Evolutionary conservation across 2,329 filamentous ascomycete genomes (phyloP).

Genomic region (Colletotrichum endophyticum): DNA sequence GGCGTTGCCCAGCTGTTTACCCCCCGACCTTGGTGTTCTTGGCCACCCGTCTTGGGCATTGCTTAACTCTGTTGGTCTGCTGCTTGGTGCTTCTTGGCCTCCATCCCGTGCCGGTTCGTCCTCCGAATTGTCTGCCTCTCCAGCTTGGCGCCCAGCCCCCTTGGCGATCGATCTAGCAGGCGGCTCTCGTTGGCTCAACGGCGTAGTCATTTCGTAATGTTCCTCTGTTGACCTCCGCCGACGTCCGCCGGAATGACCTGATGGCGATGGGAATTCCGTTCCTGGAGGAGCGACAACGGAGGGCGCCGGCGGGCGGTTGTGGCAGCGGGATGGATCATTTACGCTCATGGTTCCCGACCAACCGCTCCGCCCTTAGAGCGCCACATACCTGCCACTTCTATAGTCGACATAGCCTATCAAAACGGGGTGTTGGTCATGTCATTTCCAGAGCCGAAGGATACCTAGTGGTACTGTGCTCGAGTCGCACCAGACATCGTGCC

Average conservation of each 20-base stretch:
- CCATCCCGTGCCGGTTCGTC: background rate
- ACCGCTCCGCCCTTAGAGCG: background rate
- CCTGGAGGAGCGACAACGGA: background rate
- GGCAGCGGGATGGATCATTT: slow-evolving; percentile 5
- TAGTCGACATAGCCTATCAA: background rate
- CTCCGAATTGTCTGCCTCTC: background rate
- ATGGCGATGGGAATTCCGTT: background rate
- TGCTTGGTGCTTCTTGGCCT: background rate
- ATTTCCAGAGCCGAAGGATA: background rate
- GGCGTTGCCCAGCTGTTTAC: background rate
- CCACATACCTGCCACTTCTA: background rate
- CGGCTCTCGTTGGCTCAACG: background rate
- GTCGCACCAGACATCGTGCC: background rate
- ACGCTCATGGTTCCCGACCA: background rate
- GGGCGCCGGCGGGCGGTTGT: background rate
- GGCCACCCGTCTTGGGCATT: slow-evolving; percentile 12
- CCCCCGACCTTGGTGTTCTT: slow-evolving; percentile 13
- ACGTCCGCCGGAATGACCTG: background rate
- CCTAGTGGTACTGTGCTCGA: background rate
- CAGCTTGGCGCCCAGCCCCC: slow-evolving; percentile 6
- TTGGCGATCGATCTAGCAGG: slow-evolving; percentile 13
- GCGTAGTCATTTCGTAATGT: background rate
- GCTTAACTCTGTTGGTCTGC: background rate
- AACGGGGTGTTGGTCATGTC: background rate
- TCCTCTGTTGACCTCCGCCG: background rate